Percentiles rank a stretch among this genome's conserved stretches.
Conservation (phyloP, 192 early-diverging fungal species). For the Diversispora epigaea region DNA sequence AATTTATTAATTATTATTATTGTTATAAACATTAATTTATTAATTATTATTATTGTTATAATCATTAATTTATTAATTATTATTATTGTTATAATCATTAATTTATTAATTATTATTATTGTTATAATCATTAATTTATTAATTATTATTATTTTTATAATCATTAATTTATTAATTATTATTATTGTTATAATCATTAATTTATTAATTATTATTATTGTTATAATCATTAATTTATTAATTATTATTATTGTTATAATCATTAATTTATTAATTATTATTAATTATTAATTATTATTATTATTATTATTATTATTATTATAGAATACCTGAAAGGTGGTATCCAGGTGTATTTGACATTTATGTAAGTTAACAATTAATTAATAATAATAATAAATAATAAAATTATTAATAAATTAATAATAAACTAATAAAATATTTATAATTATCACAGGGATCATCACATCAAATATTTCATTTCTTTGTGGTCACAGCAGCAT, state of each 20-base stretch:
- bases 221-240: no score
- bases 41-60: no score
- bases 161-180: neutral
- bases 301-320: neutral
- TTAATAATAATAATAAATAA: slow-evolving; percentile 12
- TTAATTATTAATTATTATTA: neutral
- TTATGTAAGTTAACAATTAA: slow-evolving; percentile 53
- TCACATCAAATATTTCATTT: slow-evolving; percentile 79
- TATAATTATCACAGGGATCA: slow-evolving; percentile 46
- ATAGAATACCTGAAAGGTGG: slow-evolving; percentile 79
- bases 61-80: neutral
- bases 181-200: neutral
- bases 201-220: neutral
- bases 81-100: neutral
- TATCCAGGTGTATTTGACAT: slow-evolving; percentile 83
- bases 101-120: no score
- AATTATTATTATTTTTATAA: no score
- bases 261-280: no score
- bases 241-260: no score
- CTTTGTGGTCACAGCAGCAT: neutral
- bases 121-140: no score
- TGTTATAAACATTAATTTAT: neutral
- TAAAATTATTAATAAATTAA: no score
- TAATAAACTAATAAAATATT: neutral
- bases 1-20: no score